Percentiles rank a stretch among this genome's conserved stretches.
phyloP scores from a whole-genome alignment of 23 red algal species.

The Gracilaria domingensis region DNA sequence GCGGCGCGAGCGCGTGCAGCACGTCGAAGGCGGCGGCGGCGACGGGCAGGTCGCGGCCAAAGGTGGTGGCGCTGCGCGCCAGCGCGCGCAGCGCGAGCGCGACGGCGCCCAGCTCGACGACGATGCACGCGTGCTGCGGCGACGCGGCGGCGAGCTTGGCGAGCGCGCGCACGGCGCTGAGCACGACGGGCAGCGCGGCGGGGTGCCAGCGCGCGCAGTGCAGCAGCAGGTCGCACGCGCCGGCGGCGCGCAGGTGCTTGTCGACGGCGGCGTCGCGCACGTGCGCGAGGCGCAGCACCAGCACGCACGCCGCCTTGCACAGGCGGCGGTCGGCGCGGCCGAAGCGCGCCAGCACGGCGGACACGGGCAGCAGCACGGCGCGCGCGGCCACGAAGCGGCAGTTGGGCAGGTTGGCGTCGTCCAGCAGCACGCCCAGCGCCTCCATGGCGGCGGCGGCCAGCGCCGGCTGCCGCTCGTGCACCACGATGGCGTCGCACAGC shows the following conservation, averaged over 20 bases:
- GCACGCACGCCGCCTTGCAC: constrained; percentile 54
- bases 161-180: constrained; percentile 37
- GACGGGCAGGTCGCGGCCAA: constrained; percentile 32
- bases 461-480: constrained; percentile 31
- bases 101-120: constrained; percentile 26
- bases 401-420: constrained; percentile 29
- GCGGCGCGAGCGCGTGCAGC: not conserved
- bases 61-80: constrained; percentile 18
- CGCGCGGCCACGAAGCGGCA: constrained; percentile 16
- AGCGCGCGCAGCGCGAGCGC: constrained; percentile 14
- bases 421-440: constrained; percentile 49
- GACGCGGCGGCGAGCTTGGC: constrained; percentile 10
- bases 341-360: constrained; percentile 39
- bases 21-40: constrained; percentile 40
- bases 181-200: constrained; percentile 26
- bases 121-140: constrained; percentile 31
- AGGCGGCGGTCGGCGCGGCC: constrained; percentile 10
- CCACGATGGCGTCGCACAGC: constrained; percentile 28
- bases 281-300: constrained; percentile 22
- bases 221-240: constrained; percentile 52
- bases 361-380: not conserved
- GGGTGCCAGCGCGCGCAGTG: constrained; percentile 39
- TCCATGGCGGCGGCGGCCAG: constrained; percentile 29
- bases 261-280: constrained; percentile 7
- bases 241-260: constrained; percentile 31